phyloP scores from a whole-genome alignment of 1,139 yeast genomes.

The Sugiyamaella pinicola region DNA sequence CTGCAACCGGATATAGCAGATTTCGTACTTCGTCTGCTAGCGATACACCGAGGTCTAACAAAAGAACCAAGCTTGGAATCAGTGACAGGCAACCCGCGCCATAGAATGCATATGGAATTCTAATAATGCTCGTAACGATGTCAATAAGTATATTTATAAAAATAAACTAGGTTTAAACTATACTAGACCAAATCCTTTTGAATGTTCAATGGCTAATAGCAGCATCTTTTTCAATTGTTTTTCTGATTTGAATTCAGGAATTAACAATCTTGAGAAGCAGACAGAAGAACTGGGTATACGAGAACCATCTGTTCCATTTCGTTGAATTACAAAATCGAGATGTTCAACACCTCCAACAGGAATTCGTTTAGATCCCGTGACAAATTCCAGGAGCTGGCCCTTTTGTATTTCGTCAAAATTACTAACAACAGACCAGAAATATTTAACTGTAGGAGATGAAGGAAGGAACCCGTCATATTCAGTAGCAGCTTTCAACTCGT shows the following conservation, averaged over 20 bases:
- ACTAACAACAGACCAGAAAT: slow-evolving; percentile 32
- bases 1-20: neutral
- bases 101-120: slow-evolving; percentile 1
- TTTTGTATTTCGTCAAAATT: slow-evolving; percentile 27
- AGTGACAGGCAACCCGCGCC: neutral
- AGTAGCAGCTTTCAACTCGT: slow-evolving; percentile 23
- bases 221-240: slow-evolving; percentile 29
- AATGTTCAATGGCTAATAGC: slow-evolving; percentile 33
- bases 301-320: slow-evolving; percentile 30
- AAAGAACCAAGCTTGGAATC: neutral
- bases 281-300: slow-evolving; percentile 37
- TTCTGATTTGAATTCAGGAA: slow-evolving; percentile 34
- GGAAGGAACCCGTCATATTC: slow-evolving; percentile 28
- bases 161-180: slow-evolving; percentile 14
- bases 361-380: slow-evolving; percentile 37
- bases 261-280: slow-evolving; percentile 34
- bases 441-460: slow-evolving; percentile 28
- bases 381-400: slow-evolving; percentile 34
- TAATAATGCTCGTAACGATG: too few relatives aligned
- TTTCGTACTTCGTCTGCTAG: neutral
- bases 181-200: slow-evolving; percentile 38
- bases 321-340: slow-evolving; percentile 30
- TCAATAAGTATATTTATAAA: neutral
- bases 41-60: neutral
- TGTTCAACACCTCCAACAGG: slow-evolving; percentile 33